These are phyloP conservation scores for Claviceps sp. DNA, from an alignment of 2,329 filamentous ascomycete species.

Conservation along the genomic window DNA sequence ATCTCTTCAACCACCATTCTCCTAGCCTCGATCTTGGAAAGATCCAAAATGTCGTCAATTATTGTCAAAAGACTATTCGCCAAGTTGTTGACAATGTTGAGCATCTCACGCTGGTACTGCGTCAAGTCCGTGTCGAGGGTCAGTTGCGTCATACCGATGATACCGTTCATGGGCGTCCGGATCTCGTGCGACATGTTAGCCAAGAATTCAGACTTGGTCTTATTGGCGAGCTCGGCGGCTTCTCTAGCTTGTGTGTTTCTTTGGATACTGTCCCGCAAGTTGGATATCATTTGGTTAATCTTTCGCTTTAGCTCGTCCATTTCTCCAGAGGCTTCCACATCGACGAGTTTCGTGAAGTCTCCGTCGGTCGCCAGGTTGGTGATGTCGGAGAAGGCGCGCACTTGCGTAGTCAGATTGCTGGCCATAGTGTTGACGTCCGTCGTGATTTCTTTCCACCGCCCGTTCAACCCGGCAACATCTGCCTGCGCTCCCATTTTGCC, in stretches of 20 bases:
- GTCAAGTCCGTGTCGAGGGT: slow-evolving; percentile 91
- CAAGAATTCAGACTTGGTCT: slow-evolving; percentile 95
- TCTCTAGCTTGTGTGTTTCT: slow-evolving; percentile 92
- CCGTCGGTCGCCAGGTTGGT: slow-evolving; percentile 96
- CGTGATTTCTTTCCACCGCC: slow-evolving; percentile 96
- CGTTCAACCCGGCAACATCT: slow-evolving; percentile 82
- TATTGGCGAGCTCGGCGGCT: slow-evolving; percentile 90
- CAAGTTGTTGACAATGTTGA: slow-evolving; percentile 94
- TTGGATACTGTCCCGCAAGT: slow-evolving; percentile 88
- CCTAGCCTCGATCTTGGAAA: slow-evolving; percentile 81
- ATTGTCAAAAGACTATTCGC: slow-evolving; percentile 94
- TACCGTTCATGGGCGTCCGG: slow-evolving; percentile 91
- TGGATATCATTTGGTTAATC: slow-evolving; percentile 99
- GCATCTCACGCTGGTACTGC: slow-evolving; percentile 92
- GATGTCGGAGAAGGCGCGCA: slow-evolving; percentile 94
- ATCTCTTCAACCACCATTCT: slow-evolving; percentile 98
- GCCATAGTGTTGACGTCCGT: slow-evolving; percentile 94
- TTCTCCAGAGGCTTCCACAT: slow-evolving; percentile 92
- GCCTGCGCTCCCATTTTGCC: slow-evolving; percentile 98
- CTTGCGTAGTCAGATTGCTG: slow-evolving; percentile 72
- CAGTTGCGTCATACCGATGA: slow-evolving; percentile 95
- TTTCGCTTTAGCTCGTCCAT: slow-evolving; percentile 99
- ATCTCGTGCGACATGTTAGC: slow-evolving; percentile 99
- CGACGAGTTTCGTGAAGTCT: slow-evolving; percentile 93
- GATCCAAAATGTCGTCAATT: slow-evolving; percentile 71